phyloP scores from a whole-genome alignment of 768 basidiomycete species.

The Trametopsis cervina region DNA sequence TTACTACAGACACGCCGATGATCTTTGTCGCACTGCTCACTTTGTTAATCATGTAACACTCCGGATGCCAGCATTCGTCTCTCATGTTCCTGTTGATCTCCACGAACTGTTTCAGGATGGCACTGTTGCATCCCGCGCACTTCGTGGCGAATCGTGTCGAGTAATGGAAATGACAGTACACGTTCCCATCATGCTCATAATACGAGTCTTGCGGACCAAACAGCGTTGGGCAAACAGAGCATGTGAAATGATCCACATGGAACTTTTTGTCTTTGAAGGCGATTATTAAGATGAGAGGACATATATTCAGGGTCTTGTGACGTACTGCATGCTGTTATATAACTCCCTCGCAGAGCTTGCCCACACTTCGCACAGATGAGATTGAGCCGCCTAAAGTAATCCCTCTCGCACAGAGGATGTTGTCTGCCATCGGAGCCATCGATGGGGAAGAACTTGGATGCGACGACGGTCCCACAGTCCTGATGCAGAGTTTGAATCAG shows the following conservation, averaged over 20 bases:
- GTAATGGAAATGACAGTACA: conserved; percentile 99
- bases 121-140: conserved; percentile 94
- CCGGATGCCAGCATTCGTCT: conserved; percentile 99
- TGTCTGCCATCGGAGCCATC: conserved; percentile 86
- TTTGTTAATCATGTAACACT: conserved; percentile 99
- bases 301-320: conserved; percentile 16
- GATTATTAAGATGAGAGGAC: neutral
- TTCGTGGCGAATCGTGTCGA: conserved; percentile 98
- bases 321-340: conserved; percentile 98
- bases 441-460: conserved; percentile 98
- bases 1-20: neutral
- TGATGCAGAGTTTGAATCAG: conserved; percentile 26
- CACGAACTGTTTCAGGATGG: conserved; percentile 98
- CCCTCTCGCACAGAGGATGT: conserved; percentile 94
- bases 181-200: conserved; percentile 97
- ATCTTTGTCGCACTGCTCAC: conserved; percentile 35
- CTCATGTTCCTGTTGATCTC: conserved; percentile 98
- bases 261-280: conserved; percentile 86
- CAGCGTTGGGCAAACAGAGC: conserved; percentile 90
- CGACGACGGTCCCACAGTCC: conserved; percentile 97
- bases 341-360: conserved; percentile 90
- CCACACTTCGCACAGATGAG: conserved; percentile 96
- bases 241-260: conserved; percentile 99
- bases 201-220: conserved; percentile 99
- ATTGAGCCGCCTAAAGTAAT: conserved; percentile 94